phyloP scores from a whole-genome alignment of 306 rosid genomes.

The Malus orientalis region DNA sequence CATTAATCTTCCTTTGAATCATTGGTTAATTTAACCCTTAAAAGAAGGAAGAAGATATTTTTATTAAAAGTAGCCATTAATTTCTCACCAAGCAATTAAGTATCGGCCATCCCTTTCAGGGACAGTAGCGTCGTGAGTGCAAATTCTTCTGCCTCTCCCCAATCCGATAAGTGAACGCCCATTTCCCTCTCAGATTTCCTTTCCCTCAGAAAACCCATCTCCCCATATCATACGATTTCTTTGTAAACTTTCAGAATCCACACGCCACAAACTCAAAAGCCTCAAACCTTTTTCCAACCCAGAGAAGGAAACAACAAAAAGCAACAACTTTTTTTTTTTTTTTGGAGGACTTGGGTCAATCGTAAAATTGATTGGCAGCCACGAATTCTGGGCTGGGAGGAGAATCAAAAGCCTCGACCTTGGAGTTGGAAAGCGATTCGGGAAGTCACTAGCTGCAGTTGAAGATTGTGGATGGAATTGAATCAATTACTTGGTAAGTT shows the following conservation, averaged over 20 bases:
- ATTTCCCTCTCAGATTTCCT: neutral
- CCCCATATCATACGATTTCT: neutral
- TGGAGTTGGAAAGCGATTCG: conserved; percentile 29
- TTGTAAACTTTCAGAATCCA: neutral
- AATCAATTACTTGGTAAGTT: conserved; percentile 26
- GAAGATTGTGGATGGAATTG: conserved; percentile 25
- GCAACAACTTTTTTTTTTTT: neutral
- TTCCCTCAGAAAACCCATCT: neutral
- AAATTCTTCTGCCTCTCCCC: conserved; percentile 6
- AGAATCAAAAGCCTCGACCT: conserved; percentile 10
- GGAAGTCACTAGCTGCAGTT: conserved; percentile 11
- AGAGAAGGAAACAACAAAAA: neutral
- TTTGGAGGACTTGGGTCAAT: neutral
- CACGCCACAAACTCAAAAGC: neutral
- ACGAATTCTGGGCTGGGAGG: neutral
- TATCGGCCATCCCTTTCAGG: conserved; percentile 21
- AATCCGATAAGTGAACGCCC: conserved; percentile 20
- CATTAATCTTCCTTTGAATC: too few species aligned
- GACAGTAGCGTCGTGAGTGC: conserved; percentile 28
- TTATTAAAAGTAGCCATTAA: neutral
- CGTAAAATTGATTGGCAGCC: conserved; percentile 8
- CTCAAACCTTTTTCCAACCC: neutral
- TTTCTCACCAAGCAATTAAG: neutral
- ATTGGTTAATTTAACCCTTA: too few species aligned
- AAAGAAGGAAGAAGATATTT: too few species aligned